Conservation (phyloP, 208 protist species). For the Leishmania martiniquensis region DNA sequence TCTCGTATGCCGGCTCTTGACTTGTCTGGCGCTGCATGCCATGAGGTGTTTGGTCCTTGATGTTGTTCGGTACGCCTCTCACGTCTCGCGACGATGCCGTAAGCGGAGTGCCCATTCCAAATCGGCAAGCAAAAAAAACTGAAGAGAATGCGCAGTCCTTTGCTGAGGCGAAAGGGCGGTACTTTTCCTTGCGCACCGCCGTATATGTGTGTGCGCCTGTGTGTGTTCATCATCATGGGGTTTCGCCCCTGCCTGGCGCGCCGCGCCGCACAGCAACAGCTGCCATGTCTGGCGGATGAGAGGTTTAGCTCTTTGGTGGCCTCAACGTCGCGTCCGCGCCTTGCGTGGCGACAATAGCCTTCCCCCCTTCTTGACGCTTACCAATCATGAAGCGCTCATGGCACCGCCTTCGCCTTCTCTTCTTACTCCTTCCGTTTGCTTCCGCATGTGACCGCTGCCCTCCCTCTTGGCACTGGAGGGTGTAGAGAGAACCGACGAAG, state of each 20-base stretch:
- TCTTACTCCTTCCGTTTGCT: neutral
- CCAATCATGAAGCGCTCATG: neutral
- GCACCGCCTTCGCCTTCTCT: neutral
- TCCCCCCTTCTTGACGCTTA: neutral
- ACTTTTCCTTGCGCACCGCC: neutral
- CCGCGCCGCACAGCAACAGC: neutral
- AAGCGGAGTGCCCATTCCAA: neutral
- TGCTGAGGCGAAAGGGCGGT: neutral
- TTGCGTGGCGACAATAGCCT: neutral
- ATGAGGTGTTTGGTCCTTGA: neutral
- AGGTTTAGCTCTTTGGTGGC: neutral
- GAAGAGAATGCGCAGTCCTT: neutral
- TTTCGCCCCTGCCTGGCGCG: neutral
- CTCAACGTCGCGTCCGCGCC: neutral
- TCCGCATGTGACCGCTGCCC: neutral
- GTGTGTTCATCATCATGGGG: too few relatives aligned
- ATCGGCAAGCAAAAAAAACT: neutral
- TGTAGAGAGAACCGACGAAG: too few relatives aligned
- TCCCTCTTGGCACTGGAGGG: neutral
- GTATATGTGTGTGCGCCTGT: neutral
- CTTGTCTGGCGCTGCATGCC: neutral
- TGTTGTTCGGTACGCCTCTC: neutral
- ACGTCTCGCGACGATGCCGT: neutral
- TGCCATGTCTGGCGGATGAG: neutral
- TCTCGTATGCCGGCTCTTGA: neutral